Base-by-base conservation (phyloP, 768 basidiomycete genomes). In the Neoboletus magnificus region DNA sequence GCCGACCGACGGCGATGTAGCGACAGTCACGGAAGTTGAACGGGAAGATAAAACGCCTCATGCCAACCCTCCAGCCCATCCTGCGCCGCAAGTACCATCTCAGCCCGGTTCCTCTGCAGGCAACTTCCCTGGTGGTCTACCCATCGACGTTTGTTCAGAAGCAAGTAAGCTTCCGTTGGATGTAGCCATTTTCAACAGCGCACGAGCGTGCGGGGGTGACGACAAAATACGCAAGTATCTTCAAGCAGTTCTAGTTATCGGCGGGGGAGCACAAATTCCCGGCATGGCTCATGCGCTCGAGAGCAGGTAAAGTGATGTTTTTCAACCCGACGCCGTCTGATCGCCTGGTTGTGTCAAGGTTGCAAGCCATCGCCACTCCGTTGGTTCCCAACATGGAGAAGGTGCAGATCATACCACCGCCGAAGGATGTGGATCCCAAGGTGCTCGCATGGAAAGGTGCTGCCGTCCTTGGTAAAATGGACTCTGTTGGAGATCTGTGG, bases 401-500 rank as follows among this genome's bases (percentile, higher is more conserved):
- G 63, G 89, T 96, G 8, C 85, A 88, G 60, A 91, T 97, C 55
- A 89, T 98, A 44, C 91, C 93, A n/a, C 89, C 93, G 2, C 94
- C 95, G 1, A 89, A 94, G 68, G 92, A 93, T 57, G 83, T 98
- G 42, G 94, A 98, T 71, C 93, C 92, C 6, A 82, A 85, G 25
- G 85, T 93, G 36, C 80, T 98, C 32, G 86, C 85, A 16, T 99
- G 97, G 97, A 98, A 98, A 71, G 97, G 97, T 11, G 93, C 88
- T 7, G 83, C 88, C 9, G 92, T 95, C 13, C 82, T 98, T 40
- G 91, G 87, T 27, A 91, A 92, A 72, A 89, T 98, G 83, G 97
- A 99, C 49, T 84, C 86, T 3, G 84, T 89, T 43, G 80, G 83
- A 30, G 97, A 99, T 60, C 73, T 98, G 53, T 98, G 96, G 96